Evolutionary conservation across 2,329 filamentous ascomycete genomes (phyloP).

Genomic region (Cadophora sp.): DNA sequence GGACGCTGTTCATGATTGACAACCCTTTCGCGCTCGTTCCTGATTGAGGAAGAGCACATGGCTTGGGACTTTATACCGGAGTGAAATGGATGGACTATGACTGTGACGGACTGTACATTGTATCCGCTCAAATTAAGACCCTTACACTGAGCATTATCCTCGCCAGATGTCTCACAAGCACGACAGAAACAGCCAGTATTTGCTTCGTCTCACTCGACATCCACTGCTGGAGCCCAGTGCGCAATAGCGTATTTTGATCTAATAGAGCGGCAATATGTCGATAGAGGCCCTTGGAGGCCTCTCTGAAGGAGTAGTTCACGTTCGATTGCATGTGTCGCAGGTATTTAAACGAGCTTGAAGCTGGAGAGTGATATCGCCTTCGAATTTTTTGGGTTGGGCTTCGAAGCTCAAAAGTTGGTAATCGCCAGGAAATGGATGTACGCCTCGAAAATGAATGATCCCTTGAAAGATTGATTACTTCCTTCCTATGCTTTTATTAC

Average conservation of each 20-base stretch:
- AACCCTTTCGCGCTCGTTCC: not conserved
- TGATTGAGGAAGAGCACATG: not conserved
- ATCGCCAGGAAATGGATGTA: not conserved
- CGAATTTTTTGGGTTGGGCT: not conserved
- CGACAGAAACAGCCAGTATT: not conserved
- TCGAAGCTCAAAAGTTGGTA: not conserved
- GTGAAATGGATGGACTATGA: not conserved
- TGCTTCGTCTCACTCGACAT: not conserved
- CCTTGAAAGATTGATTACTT: too few species aligned
- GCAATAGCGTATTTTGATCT: constrained; percentile 4
- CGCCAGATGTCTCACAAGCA: not conserved
- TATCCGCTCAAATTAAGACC: too few species aligned
- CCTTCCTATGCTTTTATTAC: not conserved
- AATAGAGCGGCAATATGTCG: not conserved
- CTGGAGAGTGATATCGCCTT: not conserved
- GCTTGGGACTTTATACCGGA: not conserved
- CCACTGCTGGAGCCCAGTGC: not conserved
- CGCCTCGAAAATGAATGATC: too few species aligned
- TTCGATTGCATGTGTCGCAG: not conserved
- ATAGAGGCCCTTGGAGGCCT: not conserved
- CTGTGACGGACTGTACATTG: not conserved
- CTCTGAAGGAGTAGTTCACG: not conserved
- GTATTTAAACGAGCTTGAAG: not conserved
- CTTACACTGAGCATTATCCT: not conserved
- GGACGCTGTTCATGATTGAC: not conserved